Evolutionary conservation across 495 filamentous ascomycete species (phyloP).

Genomic region (Podospora bellae-mahoneyi): DNA sequence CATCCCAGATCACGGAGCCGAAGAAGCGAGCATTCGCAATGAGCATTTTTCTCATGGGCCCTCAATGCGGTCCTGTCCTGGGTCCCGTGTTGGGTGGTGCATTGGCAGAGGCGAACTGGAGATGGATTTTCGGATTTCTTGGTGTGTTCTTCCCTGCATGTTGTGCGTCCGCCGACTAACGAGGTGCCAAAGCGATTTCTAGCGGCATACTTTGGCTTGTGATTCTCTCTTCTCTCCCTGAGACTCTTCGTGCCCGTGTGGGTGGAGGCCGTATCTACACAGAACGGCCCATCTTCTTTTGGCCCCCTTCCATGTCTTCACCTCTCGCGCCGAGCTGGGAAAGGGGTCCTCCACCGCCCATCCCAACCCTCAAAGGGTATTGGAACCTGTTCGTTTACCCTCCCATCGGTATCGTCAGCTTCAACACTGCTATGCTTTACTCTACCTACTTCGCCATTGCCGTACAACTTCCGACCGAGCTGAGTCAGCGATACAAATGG

Average conservation of each 20-base stretch:
- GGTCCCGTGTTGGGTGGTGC: constrained; percentile 18
- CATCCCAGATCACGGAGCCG: constrained; percentile 16
- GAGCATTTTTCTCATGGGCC: constrained; percentile 17
- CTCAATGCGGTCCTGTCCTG: constrained; percentile 19
- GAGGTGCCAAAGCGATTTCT: constrained; percentile 9
- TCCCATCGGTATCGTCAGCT: constrained; percentile 14
- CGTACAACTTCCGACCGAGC: constrained; percentile 10
- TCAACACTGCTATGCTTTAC: constrained; percentile 21
- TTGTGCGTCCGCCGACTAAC: neutral
- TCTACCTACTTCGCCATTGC: constrained; percentile 22
- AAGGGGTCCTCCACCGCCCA: constrained; percentile 11
- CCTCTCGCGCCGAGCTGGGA: constrained; percentile 12
- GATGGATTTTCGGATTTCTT: constrained; percentile 21
- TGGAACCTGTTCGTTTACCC: constrained; percentile 17
- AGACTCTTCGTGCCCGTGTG: constrained; percentile 13
- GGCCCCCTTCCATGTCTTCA: constrained; percentile 16
- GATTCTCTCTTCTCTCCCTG: constrained; percentile 3
- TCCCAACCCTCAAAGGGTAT: constrained; percentile 15
- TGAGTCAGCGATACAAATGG: constrained; percentile 14
- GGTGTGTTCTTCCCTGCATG: constrained; percentile 7
- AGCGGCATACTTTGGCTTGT: constrained; percentile 10
- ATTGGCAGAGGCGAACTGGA: constrained; percentile 17
- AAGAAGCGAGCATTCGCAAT: constrained; percentile 18
- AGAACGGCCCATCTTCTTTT: neutral
- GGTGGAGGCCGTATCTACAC: constrained; percentile 14